These are phyloP conservation scores for Cryphonectria parasitica DNA, from an alignment of 2,329 filamentous ascomycete genomes.

Conservation along the genomic window DNA sequence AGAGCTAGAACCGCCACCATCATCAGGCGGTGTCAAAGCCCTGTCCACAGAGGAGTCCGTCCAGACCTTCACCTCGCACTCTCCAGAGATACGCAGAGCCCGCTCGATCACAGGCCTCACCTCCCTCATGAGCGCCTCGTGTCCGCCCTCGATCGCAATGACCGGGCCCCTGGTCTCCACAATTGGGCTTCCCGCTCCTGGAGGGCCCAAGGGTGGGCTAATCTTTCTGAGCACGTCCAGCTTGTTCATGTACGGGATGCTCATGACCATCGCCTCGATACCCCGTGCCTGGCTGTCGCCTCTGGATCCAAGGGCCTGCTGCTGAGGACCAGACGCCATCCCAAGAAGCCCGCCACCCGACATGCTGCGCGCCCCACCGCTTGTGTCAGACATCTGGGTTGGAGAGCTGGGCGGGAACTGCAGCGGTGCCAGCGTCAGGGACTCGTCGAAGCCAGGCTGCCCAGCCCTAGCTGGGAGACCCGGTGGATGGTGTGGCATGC, in stretches of 20 bases:
- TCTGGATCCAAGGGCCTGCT: constrained; percentile 9
- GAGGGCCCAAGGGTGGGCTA: constrained; percentile 64
- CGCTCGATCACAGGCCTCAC: constrained; percentile 68
- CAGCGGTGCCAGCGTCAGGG: constrained; percentile 57
- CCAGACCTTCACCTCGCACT: constrained; percentile 54
- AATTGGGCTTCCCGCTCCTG: constrained; percentile 35
- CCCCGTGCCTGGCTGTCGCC: constrained; percentile 46
- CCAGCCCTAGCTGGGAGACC: constrained; percentile 35
- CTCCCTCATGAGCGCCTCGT: constrained; percentile 51
- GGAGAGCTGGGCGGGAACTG: constrained; percentile 45
- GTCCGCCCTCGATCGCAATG: constrained; percentile 80
- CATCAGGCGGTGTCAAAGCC: constrained; percentile 7
- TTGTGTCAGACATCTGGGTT: constrained; percentile 32
- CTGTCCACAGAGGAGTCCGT: constrained; percentile 33
- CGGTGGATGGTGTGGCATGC: constrained; percentile 40
- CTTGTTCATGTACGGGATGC: constrained; percentile 74
- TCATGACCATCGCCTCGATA: constrained; percentile 74
- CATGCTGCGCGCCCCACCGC: constrained; percentile 32
- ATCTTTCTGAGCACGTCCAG: constrained; percentile 77
- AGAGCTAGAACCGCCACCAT: constrained; percentile 43
- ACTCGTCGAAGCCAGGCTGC: constrained; percentile 54
- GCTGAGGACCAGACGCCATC: constrained; percentile 22
- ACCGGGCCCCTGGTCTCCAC: constrained; percentile 70
- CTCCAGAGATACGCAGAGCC: constrained; percentile 55
- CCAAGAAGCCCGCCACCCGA: constrained; percentile 21